These are phyloP conservation scores for Diaporthe vaccinii DNA, from an alignment of 2,329 filamentous ascomycete genomes.

Conservation along the genomic window DNA sequence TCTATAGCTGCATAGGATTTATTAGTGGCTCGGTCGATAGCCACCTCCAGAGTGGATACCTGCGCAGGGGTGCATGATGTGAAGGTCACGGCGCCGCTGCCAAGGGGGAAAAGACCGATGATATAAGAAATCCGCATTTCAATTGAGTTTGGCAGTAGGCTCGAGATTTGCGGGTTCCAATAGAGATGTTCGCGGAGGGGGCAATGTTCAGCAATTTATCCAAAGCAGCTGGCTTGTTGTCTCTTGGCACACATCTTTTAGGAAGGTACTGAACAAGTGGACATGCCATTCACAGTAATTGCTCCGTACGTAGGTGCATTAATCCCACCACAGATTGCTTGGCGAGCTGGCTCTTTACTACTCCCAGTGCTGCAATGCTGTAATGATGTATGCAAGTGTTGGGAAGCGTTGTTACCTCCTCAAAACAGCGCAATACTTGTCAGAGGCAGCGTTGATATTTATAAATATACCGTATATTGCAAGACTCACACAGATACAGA, in stretches of 20 bases:
- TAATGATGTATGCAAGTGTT: too few species aligned
- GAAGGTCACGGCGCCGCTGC: background rate
- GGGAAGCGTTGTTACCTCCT: background rate
- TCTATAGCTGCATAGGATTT: constrained; percentile 15
- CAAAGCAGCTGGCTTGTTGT: background rate
- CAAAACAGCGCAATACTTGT: background rate
- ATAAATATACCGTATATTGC: fast-evolving
- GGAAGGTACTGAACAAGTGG: background rate
- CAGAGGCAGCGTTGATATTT: background rate
- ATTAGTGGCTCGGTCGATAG: constrained; percentile 7
- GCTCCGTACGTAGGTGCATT: background rate
- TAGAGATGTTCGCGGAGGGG: background rate
- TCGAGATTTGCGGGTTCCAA: background rate
- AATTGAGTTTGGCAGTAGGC: background rate
- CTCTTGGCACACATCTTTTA: background rate
- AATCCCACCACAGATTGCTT: background rate
- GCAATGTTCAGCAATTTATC: background rate
- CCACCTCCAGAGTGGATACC: constrained; percentile 14
- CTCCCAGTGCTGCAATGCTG: too few species aligned
- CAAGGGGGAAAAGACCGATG: background rate
- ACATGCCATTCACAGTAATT: background rate
- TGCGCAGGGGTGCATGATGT: constrained; percentile 1
- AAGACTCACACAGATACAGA: background rate
- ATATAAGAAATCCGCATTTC: background rate
- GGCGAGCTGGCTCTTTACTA: background rate